Conservation (phyloP, 1,284 basidiomycete genomes). For the Fomes fomentarius region DNA sequence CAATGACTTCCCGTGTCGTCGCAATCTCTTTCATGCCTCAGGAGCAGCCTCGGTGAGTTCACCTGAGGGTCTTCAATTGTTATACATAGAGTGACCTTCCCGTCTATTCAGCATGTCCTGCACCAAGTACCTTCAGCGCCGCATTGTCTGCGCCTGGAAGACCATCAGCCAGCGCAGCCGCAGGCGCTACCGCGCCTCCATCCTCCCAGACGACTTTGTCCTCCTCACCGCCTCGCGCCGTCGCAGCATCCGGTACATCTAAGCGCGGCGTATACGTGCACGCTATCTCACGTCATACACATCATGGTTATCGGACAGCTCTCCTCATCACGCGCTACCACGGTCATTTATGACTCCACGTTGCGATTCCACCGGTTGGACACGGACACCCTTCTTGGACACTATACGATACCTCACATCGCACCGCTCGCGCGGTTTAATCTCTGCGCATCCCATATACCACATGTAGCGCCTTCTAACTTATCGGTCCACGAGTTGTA, state of each 20-base stretch:
- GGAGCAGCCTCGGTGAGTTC: conserved; percentile 30
- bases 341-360: not conserved
- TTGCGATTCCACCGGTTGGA: conserved; percentile 2
- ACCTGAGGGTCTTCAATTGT: too few species aligned
- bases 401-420: not conserved
- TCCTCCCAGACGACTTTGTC: conserved; percentile 62
- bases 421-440: not conserved
- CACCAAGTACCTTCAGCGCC: conserved; percentile 57
- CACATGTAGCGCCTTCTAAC: not conserved
- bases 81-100: not conserved
- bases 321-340: not conserved
- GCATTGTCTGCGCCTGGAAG: conserved; percentile 63
- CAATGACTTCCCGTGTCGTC: conserved; percentile 25
- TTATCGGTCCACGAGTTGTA: not conserved
- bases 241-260: conserved; percentile 44
- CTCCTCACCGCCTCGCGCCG: conserved; percentile 58
- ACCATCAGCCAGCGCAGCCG: conserved; percentile 55
- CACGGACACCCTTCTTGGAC: not conserved
- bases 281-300: too few species aligned
- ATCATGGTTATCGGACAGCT: too few species aligned
- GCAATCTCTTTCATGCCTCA: conserved; percentile 19
- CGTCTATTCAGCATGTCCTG: conserved; percentile 37
- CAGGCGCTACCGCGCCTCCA: conserved; percentile 52
- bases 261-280: conserved; percentile 1
- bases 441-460: not conserved